Conservation (phyloP, 148 eudicot genomes). For the Chenopodium suecicum region DNA sequence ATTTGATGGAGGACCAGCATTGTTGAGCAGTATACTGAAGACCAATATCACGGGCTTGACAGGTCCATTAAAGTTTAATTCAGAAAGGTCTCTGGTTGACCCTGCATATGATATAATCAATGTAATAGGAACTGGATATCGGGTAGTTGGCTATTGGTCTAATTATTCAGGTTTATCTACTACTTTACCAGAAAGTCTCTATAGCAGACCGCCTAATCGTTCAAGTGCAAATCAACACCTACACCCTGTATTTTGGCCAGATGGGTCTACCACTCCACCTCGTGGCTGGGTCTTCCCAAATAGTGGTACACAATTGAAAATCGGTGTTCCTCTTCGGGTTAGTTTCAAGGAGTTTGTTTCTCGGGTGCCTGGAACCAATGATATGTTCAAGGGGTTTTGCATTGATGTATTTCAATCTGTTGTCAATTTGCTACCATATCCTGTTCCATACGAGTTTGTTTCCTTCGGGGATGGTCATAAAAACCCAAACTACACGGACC, state of each 20-base stretch:
- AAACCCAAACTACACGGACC: conserved; percentile 78
- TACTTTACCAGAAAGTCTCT: conserved; percentile 65
- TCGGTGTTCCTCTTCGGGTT: conserved; percentile 78
- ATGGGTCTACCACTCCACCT: conserved; percentile 56
- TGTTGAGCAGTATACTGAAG: conserved; percentile 55
- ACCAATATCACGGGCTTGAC: conserved; percentile 74
- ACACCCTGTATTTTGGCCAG: conserved; percentile 80
- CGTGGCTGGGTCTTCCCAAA: conserved; percentile 98
- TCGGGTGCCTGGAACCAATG: conserved; percentile 47
- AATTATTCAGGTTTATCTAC: conserved; percentile 76
- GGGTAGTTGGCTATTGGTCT: conserved; percentile 84
- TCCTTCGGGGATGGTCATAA: conserved; percentile 69
- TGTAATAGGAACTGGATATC: conserved; percentile 75
- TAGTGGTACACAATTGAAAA: conserved; percentile 62
- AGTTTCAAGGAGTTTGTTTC: conserved; percentile 84
- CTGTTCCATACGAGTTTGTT: conserved; percentile 78
- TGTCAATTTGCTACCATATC: conserved; percentile 72
- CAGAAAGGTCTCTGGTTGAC: conserved; percentile 48
- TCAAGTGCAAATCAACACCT: conserved; percentile 57
- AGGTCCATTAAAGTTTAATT: conserved; percentile 63
- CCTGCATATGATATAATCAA: conserved; percentile 89
- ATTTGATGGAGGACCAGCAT: conserved; percentile 71
- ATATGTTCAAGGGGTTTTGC: conserved; percentile 76
- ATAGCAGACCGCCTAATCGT: conserved; percentile 52
- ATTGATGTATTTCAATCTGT: conserved; percentile 90